Evolutionary conservation across 495 filamentous ascomycete genomes (phyloP).

Genomic region (Talaromyces stipitatus): DNA sequence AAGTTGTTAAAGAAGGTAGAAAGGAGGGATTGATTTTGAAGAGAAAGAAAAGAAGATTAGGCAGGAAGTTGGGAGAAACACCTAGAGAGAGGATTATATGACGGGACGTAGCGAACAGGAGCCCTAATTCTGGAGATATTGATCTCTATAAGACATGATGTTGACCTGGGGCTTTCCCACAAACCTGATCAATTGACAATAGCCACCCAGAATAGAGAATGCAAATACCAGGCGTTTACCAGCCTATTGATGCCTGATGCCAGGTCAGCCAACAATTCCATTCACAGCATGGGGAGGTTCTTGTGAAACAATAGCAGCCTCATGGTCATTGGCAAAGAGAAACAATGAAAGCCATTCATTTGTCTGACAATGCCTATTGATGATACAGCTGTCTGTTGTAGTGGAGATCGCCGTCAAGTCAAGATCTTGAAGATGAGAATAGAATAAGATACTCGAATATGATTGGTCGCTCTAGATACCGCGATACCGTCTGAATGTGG

Average conservation of each 20-base stretch:
- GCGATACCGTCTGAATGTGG: not conserved
- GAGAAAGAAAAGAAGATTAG: constrained; percentile 11
- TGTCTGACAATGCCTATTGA: not conserved
- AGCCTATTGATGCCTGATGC: not conserved
- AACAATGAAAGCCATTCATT: constrained; percentile 7
- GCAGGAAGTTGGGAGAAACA: constrained; percentile 8
- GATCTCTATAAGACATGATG: not conserved
- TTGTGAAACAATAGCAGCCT: constrained; percentile 7
- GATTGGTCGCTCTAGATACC: not conserved
- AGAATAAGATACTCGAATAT: not conserved
- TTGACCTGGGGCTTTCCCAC: not conserved
- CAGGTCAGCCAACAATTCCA: not conserved
- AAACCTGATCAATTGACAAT: not conserved
- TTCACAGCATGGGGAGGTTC: not conserved
- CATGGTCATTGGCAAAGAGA: not conserved
- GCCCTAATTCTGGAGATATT: not conserved
- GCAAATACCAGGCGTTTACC: not conserved
- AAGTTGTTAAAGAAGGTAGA: not conserved
- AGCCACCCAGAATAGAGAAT: not conserved
- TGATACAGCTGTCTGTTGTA: not conserved
- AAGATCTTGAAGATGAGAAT: not conserved
- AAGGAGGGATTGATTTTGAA: not conserved
- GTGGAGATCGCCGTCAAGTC: not conserved
- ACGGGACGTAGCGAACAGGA: not conserved
- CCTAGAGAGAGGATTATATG: constrained; percentile 9